Evolutionary conservation across 768 basidiomycete species (phyloP).

Genomic region (Leccinum barrowsii): DNA sequence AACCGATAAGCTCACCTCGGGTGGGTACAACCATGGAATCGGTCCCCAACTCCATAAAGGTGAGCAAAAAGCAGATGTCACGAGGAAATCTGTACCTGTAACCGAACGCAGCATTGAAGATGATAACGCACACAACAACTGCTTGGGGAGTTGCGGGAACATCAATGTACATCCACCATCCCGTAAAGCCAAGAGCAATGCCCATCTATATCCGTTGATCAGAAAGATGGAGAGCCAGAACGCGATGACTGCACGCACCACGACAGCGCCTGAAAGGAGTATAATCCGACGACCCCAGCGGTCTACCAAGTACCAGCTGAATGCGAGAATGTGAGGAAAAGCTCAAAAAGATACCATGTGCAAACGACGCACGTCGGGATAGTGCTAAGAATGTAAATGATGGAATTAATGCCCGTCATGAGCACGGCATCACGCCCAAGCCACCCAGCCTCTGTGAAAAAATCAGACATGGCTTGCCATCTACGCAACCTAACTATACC

Average conservation of each 20-base stretch:
- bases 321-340: slow-evolving; percentile 7
- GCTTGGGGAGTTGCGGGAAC: slow-evolving; percentile 80
- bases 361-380: slow-evolving; percentile 69
- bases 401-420: slow-evolving; percentile 92
- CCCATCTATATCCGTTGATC: slow-evolving; percentile 59
- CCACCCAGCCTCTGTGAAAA: slow-evolving; percentile 82
- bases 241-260: slow-evolving; percentile 44
- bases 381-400: slow-evolving; percentile 77
- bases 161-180: slow-evolving; percentile 94
- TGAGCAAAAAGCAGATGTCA: neutral
- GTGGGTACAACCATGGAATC: slow-evolving; percentile 83
- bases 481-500: slow-evolving; percentile 39
- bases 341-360: neutral
- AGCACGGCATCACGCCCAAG: slow-evolving; percentile 88
- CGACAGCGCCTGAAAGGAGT: slow-evolving; percentile 78
- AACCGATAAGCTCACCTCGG: slow-evolving; percentile 51
- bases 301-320: slow-evolving; percentile 92
- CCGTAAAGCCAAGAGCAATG: slow-evolving; percentile 70
- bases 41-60: slow-evolving; percentile 64
- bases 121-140: slow-evolving; percentile 84
- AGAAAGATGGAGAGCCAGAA: slow-evolving; percentile 3
- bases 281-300: slow-evolving; percentile 87
- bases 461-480: slow-evolving; percentile 3
- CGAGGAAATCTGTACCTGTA: slow-evolving; percentile 50
- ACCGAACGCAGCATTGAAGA: slow-evolving; percentile 93